These are phyloP conservation scores for Naumovozyma baii DNA, from an alignment of 805 yeast genomes.

Conservation along the genomic window DNA sequence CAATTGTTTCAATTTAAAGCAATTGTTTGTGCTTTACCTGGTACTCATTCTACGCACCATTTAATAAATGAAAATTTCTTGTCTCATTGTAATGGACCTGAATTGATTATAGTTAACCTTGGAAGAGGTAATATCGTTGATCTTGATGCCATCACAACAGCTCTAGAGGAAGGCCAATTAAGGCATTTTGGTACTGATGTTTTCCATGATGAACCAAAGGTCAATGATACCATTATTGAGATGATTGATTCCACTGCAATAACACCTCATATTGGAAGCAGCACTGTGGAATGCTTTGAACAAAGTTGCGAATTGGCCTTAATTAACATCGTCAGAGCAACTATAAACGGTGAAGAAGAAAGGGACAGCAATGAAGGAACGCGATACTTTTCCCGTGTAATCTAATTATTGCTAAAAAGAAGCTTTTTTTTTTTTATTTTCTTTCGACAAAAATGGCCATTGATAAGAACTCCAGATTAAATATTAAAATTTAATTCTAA, in stretches of 20 bases:
- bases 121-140: conserved; percentile 52
- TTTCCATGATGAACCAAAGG: conserved; percentile 44
- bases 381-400: conserved; percentile 3
- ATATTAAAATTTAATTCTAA: too few species aligned
- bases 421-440: not conserved
- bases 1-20: conserved; percentile 38
- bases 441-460: not conserved
- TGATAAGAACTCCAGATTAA: too few species aligned
- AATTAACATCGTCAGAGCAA: conserved; percentile 11
- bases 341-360: not conserved
- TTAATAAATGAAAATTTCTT: conserved; percentile 38
- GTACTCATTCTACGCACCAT: conserved; percentile 42
- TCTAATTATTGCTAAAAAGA: not conserved
- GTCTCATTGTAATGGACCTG: conserved; percentile 13
- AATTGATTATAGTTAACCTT: conserved; percentile 39
- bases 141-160: conserved; percentile 39
- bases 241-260: conserved; percentile 32
- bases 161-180: conserved; percentile 36
- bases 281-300: conserved; percentile 39
- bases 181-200: conserved; percentile 55
- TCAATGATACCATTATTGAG: conserved; percentile 15
- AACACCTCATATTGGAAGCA: conserved; percentile 58
- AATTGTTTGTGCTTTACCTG: conserved; percentile 49
- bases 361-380: not conserved
- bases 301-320: conserved; percentile 33